A percentile compares a stretch with the other conserved stretches of the same genome.
Evolutionary conservation across 148 eudicot species (phyloP).

Genomic region (Cornus controversa): DNA sequence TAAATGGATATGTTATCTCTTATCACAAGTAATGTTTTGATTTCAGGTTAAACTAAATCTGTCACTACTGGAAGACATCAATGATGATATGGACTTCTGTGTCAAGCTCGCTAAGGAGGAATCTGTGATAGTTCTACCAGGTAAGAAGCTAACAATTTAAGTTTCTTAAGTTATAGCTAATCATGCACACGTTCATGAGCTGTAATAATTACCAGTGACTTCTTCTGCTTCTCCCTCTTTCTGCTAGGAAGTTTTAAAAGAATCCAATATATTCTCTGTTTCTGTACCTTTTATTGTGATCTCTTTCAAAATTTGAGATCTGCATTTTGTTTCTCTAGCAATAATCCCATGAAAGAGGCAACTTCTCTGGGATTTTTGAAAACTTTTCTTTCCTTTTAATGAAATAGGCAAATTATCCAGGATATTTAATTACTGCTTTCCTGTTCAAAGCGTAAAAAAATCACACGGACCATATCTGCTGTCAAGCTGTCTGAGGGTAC

Average conservation of each 20-base stretch:
- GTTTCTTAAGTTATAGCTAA: neutral
- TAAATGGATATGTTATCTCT: neutral
- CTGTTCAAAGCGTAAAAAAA: no score
- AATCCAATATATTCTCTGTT: neutral
- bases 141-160: slow-evolving; percentile 15
- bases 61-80: slow-evolving; percentile 32
- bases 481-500: no score
- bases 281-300: neutral
- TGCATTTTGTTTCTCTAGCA: no score
- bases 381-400: no score
- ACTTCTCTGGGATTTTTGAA: no score
- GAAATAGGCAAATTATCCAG: no score
- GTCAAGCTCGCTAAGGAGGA: slow-evolving; percentile 48
- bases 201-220: neutral
- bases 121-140: slow-evolving; percentile 45
- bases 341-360: no score
- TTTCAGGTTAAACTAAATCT: slow-evolving; percentile 40
- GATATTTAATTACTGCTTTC: no score
- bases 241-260: neutral
- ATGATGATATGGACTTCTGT: slow-evolving; percentile 46
- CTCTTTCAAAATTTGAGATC: no score
- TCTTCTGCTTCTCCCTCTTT: neutral
- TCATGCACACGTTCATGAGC: neutral
- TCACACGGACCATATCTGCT: no score
- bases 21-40: neutral